These are phyloP conservation scores for Rhodotorula babjevae DNA, from an alignment of 768 basidiomycete species.

Conservation along the genomic window DNA sequence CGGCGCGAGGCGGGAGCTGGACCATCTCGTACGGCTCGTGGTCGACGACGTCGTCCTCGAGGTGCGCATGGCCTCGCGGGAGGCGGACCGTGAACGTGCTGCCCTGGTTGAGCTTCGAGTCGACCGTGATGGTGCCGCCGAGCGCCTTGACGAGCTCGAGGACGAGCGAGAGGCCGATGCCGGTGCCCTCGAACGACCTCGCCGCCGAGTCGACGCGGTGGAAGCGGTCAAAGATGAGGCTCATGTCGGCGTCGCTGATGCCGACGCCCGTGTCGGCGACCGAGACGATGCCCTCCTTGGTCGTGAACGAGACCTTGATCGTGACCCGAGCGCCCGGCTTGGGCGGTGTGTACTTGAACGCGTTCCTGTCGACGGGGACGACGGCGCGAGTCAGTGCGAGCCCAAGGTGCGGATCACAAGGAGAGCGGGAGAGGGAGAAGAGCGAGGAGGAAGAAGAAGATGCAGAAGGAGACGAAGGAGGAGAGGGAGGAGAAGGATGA, in stretches of 20 bases:
- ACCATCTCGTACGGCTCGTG: slow-evolving; percentile 4
- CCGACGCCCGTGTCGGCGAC: slow-evolving; percentile 29
- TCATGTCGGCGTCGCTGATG: slow-evolving; percentile 15
- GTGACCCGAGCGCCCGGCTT: slow-evolving; percentile 3
- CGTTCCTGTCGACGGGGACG: not conserved
- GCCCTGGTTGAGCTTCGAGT: slow-evolving; percentile 10
- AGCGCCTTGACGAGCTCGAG: slow-evolving; percentile 35
- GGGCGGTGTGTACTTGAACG: slow-evolving; percentile 28
- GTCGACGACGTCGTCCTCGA: slow-evolving; percentile 4
- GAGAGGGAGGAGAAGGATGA: no score
- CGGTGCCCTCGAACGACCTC: slow-evolving; percentile 18
- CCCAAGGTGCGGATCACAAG: no score
- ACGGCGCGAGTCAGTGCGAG: not conserved
- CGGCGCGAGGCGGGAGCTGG: not conserved
- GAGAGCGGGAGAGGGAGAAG: not conserved
- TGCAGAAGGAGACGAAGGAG: no score
- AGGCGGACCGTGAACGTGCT: slow-evolving; percentile 16
- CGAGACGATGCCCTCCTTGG: slow-evolving; percentile 6
- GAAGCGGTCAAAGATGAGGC: slow-evolving; percentile 35
- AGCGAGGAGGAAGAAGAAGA: no score
- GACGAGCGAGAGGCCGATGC: slow-evolving; percentile 33
- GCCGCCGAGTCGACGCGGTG: slow-evolving; percentile 22
- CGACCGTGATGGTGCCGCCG: slow-evolving; percentile 25
- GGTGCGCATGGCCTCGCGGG: slow-evolving; percentile 16
- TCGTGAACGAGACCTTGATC: slow-evolving; percentile 6